These are phyloP conservation scores for Mucor circinelloides DNA, from an alignment of 371 early-diverging fungal genomes.

Conservation along the genomic window DNA sequence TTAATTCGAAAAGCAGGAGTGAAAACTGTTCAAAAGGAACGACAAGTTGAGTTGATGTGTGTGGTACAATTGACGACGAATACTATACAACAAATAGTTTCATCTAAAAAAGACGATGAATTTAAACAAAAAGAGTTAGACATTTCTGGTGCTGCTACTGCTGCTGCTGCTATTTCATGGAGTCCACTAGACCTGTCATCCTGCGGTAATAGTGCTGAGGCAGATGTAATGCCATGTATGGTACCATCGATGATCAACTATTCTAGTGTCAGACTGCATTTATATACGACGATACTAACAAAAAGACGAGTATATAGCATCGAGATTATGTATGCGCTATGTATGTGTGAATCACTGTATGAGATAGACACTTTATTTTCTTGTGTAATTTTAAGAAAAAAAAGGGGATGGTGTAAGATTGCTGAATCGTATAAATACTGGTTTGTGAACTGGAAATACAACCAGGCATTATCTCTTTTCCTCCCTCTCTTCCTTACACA, in stretches of 20 bases:
- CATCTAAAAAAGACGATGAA: not conserved
- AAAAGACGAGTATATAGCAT: not conserved
- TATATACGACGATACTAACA: not conserved
- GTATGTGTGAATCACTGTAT: not conserved
- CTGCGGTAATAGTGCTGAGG: not conserved
- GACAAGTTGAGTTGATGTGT: not conserved
- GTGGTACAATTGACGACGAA: constrained; percentile 2
- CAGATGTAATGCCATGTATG: not conserved
- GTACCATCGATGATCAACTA: not conserved
- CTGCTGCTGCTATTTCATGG: not conserved
- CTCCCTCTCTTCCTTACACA: not conserved
- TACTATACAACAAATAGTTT: not conserved
- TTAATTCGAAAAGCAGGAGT: constrained; percentile 1
- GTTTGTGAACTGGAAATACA: not conserved
- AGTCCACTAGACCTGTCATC: not conserved
- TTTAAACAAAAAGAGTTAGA: not conserved
- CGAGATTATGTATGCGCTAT: not conserved
- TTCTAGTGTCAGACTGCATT: not conserved
- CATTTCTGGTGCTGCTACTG: not conserved
- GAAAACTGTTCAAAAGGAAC: not conserved
- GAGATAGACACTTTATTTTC: not conserved
- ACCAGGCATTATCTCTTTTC: not conserved
- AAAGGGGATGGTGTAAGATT: not conserved
- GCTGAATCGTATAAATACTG: constrained; percentile 3
- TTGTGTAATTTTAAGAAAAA: constrained; percentile 9